Conservation (phyloP, 306 rosid genomes). For the Macrotyloma uniflorum region DNA sequence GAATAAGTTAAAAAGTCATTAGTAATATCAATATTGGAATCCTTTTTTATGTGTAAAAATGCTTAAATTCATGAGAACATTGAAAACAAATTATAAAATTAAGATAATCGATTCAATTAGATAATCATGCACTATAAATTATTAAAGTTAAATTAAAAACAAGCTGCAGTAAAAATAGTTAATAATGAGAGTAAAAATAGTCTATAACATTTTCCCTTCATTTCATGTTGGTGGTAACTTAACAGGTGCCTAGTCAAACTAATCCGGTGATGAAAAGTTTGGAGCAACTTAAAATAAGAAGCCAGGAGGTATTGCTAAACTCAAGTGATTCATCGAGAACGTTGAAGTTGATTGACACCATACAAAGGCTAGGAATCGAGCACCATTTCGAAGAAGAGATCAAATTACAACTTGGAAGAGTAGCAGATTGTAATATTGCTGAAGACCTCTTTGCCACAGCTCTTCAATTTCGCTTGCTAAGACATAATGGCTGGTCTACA, state of each 20-base stretch:
- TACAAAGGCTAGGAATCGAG: slow-evolving; percentile 45
- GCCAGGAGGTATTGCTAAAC: slow-evolving; percentile 11
- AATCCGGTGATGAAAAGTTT: background rate
- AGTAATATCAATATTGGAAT: no score
- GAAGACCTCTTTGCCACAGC: slow-evolving; percentile 47
- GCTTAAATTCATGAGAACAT: no score
- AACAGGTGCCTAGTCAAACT: background rate
- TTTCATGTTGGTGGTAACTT: background rate
- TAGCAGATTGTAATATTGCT: slow-evolving; percentile 7
- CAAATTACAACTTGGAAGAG: background rate
- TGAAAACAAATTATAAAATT: no score
- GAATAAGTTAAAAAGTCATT: no score
- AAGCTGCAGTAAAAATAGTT: no score
- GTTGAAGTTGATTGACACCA: slow-evolving; percentile 45
- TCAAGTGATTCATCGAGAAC: slow-evolving; percentile 13
- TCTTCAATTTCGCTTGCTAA: slow-evolving; percentile 46
- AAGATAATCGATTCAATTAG: no score
- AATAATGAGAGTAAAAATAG: no score
- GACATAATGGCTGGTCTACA: slow-evolving; percentile 36
- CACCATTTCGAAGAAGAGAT: slow-evolving; percentile 46
- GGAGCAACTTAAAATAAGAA: slow-evolving; percentile 17
- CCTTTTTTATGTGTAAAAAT: no score
- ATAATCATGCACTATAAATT: no score
- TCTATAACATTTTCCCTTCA: background rate
- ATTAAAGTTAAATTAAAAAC: no score